Evolutionary conservation across 306 rosid species (phyloP).

Genomic region (Corylus avellana): DNA sequence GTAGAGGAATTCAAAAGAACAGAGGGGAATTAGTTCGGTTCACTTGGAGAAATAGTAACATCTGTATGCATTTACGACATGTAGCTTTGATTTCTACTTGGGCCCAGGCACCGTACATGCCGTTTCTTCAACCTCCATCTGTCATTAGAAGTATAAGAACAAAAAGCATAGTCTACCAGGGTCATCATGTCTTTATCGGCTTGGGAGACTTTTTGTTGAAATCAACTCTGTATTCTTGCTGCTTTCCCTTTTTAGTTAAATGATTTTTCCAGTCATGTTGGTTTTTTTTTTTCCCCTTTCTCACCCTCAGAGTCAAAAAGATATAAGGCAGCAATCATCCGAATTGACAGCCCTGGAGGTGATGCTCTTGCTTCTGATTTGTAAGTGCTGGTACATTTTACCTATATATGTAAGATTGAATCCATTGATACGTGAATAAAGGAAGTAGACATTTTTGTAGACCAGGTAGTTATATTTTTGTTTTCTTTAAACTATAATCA

Average conservation of each 20-base stretch:
- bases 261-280: conserved; percentile 17
- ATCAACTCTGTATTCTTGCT: background rate
- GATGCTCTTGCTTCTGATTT: conserved; percentile 99
- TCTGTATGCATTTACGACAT: background rate
- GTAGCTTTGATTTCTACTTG: background rate
- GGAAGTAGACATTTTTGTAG: background rate
- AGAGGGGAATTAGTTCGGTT: background rate
- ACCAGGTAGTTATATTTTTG: background rate
- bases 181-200: background rate
- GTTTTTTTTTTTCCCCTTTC: conserved; percentile 24
- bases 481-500: background rate
- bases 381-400: conserved; percentile 66
- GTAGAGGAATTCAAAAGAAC: background rate
- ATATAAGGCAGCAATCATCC: conserved; percentile 85
- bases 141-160: background rate
- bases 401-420: conserved; percentile 15
- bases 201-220: conserved; percentile 5
- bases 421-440: conserved; percentile 27
- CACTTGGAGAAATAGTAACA: background rate
- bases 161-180: background rate
- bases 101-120: background rate
- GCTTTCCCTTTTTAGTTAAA: conserved; percentile 6
- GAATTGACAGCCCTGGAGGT: conserved; percentile 99
- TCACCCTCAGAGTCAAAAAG: conserved; percentile 69
- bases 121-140: background rate